Evolutionary conservation across 495 filamentous ascomycete genomes (phyloP).

Genomic region (Rostrohypoxylon terebratum): DNA sequence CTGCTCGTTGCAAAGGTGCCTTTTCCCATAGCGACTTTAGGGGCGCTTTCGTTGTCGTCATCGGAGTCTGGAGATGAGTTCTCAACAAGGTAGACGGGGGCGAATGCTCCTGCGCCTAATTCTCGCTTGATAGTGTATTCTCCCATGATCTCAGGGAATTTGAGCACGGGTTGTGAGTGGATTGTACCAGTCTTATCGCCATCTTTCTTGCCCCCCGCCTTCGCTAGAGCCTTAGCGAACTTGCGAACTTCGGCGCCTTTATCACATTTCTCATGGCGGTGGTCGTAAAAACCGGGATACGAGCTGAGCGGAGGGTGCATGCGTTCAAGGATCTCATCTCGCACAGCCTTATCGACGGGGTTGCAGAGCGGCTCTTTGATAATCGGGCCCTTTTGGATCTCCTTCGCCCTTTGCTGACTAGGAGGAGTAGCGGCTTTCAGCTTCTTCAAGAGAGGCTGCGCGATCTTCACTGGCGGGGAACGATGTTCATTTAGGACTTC

Average conservation of each 20-base stretch:
- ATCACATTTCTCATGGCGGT: constrained; percentile 66
- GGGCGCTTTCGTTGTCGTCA: constrained; percentile 62
- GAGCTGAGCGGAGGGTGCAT: constrained; percentile 75
- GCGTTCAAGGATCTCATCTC: constrained; percentile 76
- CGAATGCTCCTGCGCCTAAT: constrained; percentile 92
- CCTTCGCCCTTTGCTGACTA: constrained; percentile 39
- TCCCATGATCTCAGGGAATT: constrained; percentile 70
- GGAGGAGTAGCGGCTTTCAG: constrained; percentile 43
- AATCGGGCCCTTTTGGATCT: constrained; percentile 67
- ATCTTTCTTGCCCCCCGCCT: constrained; percentile 66
- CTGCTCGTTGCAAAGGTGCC: constrained; percentile 56
- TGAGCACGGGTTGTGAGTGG: constrained; percentile 70
- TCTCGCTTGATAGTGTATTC: constrained; percentile 85
- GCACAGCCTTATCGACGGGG: constrained; percentile 79
- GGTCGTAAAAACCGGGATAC: constrained; percentile 82
- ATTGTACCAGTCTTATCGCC: constrained; percentile 70
- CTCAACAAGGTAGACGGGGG: constrained; percentile 91
- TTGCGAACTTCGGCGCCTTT: constrained; percentile 80
- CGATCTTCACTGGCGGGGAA: constrained; percentile 52
- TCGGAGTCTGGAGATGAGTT: constrained; percentile 64
- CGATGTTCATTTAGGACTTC: constrained; percentile 64
- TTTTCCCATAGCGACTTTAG: constrained; percentile 59
- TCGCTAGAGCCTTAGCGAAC: constrained; percentile 75
- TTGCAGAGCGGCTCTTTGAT: constrained; percentile 89
- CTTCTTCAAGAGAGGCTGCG: constrained; percentile 61